Conservation (phyloP, 2,329 filamentous ascomycete species). For the Neofusicoccum ribis region DNA sequence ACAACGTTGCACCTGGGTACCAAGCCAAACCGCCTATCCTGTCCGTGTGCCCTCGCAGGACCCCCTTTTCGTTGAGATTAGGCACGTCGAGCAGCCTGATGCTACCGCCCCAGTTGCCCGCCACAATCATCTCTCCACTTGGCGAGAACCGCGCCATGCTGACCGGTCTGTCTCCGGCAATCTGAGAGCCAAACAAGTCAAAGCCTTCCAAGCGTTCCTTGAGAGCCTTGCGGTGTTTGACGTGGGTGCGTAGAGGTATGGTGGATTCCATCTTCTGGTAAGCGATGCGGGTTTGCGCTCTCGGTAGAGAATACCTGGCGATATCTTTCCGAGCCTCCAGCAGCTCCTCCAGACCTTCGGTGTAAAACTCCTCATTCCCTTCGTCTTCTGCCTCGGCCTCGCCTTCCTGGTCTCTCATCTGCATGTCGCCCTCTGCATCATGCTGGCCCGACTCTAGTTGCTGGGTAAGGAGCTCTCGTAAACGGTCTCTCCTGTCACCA, state of each 20-base stretch:
- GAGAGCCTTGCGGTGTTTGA: conserved; percentile 86
- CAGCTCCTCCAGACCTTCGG: conserved; percentile 72
- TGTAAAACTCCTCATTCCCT: conserved; percentile 86
- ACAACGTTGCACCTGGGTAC: conserved; percentile 79
- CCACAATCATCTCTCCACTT: conserved; percentile 77
- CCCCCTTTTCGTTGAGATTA: conserved; percentile 73
- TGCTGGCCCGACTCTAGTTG: conserved; percentile 61
- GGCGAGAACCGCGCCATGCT: conserved; percentile 92
- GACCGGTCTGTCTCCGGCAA: conserved; percentile 84
- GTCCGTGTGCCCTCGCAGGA: conserved; percentile 80
- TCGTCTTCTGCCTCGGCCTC: conserved; percentile 57
- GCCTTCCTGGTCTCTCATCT: conserved; percentile 46
- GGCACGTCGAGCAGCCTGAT: conserved; percentile 85
- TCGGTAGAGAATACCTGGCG: conserved; percentile 78
- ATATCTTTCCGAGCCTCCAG: conserved; percentile 76
- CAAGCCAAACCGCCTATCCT: conserved; percentile 89
- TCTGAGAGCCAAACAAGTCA: conserved; percentile 91
- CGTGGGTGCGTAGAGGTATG: conserved; percentile 84
- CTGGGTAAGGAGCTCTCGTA: conserved; percentile 77
- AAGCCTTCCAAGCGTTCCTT: conserved; percentile 81
- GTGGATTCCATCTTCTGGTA: conserved; percentile 78
- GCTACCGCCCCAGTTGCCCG: conserved; percentile 89
- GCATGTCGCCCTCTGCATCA: conserved; percentile 56
- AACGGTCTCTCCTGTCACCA: conserved; percentile 78
- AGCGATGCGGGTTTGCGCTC: conserved; percentile 73